Base-by-base conservation (phyloP, 176 grass and related monocot species). In the Raddia guianensis region DNA sequence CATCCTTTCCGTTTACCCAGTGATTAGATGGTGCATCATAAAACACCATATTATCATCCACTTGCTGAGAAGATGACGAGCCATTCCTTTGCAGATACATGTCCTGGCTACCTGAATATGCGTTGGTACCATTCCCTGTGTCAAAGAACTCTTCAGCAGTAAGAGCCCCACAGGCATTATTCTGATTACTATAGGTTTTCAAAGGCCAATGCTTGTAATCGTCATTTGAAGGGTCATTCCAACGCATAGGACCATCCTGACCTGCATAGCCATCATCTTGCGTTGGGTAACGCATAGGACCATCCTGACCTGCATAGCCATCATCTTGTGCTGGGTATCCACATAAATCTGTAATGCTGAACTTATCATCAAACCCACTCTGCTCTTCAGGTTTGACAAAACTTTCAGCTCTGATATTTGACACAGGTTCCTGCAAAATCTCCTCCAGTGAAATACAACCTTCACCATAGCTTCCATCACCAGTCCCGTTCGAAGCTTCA, bases 81-180 rank as follows among this genome's bases (percentile, higher is more conserved):
- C 68, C 68, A 91, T 77, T 78, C 18, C 62, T 12, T 78, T 78
- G 74, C 66, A 82, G 53, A 78, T 75, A 70, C 50, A 70, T 12
- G 79, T 88, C 82, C 85, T 86, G 70, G 52, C 59, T 42, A 35
- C 10, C 83, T 12, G 65, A 62, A 67, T 72, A 76, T 48, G 82
- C n/a, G 12, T 68, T 85, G 74, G 37, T 72, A 51, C 9, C 89
- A 77, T 91, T 85, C 73, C 35, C 78, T 16, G 62, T 49, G 49
- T 82, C 88, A 51, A 89, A 89, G 70, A 94, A 94, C 35, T 94
- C 89, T 21, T 92, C 95, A 9, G 55, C 59, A 78, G 73, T 77
- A 66, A 94, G 83, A 71, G 84, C 16, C 12, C 70, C 77, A 63
- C 73, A 80, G 51, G 72, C 81, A 79, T 68, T 79, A 49, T 84